Evolutionary conservation across 495 filamentous ascomycete species (phyloP), one percentile per base, ranked within the genome.

Genomic region (Astrothelium subdiscretum): DNA sequence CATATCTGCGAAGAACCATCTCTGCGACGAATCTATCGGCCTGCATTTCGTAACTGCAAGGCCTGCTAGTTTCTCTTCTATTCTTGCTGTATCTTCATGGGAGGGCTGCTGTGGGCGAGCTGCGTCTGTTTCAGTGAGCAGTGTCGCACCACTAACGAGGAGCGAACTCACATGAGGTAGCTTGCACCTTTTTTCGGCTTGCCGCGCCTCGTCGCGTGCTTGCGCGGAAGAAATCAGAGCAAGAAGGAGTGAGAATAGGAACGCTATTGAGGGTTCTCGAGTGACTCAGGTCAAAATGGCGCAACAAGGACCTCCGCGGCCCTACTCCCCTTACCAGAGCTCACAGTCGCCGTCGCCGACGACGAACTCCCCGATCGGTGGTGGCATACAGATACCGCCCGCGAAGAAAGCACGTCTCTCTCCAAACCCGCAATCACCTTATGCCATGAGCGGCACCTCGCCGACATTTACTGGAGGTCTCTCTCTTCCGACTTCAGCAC

Each of bases 361-460:
- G 73, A 65, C 76, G 65, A 68, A 67, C 64, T 62, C 67, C 4
- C 61, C 72, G 62, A 35, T 38, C 68, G 3, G 20, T 58, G 62
- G 43, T 58, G 32, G 32, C 65, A 6, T 68, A 69, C 20, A 71
- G 27, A 71, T 81, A 52, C 85, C 85, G 20, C 80, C 82, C 0
- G 83, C 74, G 59, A 88, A 95, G 73, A 80, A 88, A 52, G 83
- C 82, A 61, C 83, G 84, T 24, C 75, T 90, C 15, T 90, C 88
- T 29, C 83, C 88, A 27, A 81, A 83, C 51, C 83, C 85, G 59
- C 74, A 66, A 32, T 76, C 78, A 52, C 76, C 79, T 22, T 74
- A 76, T 61, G 48, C 62, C 64, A 31, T 70, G 65, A 32, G 67
- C 68, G 63, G 67, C 70, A 57, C 65, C 61, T 32, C 60, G 15